Conservation (phyloP, 2,329 filamentous ascomycete genomes). For the Penicillium sp. region DNA sequence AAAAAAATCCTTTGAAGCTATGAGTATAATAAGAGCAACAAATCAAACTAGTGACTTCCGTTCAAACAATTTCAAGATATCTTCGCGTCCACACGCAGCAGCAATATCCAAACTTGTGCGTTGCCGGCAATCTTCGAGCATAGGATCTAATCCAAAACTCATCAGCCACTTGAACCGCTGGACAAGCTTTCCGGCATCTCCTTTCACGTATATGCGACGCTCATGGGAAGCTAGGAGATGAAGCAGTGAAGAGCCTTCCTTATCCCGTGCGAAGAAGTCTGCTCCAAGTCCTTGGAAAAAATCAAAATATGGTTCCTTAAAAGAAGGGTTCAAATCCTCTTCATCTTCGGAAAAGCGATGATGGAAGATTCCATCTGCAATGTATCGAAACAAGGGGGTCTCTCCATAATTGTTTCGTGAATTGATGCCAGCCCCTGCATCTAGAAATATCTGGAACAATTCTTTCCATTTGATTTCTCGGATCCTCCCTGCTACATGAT, state of each 20-base stretch:
- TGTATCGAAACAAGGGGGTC: background rate
- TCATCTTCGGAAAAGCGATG: background rate
- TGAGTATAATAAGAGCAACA: background rate
- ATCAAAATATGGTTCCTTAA: background rate
- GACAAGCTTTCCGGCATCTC: background rate
- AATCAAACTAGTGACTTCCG: constrained; percentile 20
- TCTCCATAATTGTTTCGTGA: background rate
- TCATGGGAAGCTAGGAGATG: constrained; percentile 9
- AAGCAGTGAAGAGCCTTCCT: constrained; percentile 8
- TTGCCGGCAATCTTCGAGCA: constrained; percentile 20
- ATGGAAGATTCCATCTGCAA: background rate
- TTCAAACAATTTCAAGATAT: constrained; percentile 18
- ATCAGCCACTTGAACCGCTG: constrained; percentile 15
- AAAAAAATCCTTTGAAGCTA: too few relatives aligned
- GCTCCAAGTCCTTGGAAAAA: background rate
- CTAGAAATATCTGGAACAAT: background rate
- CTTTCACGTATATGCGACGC: background rate
- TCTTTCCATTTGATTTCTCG: background rate
- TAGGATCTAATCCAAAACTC: constrained; percentile 18
- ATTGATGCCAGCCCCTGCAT: background rate
- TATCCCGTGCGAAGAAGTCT: constrained; percentile 1
- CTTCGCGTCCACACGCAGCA: constrained; percentile 18
- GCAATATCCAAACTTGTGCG: constrained; percentile 21
- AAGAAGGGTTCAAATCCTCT: background rate
- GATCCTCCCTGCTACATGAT: background rate